Evolutionary conservation across 2,329 filamentous ascomycete genomes (phyloP).

Genomic region (Emergomyces pasteurianus): DNA sequence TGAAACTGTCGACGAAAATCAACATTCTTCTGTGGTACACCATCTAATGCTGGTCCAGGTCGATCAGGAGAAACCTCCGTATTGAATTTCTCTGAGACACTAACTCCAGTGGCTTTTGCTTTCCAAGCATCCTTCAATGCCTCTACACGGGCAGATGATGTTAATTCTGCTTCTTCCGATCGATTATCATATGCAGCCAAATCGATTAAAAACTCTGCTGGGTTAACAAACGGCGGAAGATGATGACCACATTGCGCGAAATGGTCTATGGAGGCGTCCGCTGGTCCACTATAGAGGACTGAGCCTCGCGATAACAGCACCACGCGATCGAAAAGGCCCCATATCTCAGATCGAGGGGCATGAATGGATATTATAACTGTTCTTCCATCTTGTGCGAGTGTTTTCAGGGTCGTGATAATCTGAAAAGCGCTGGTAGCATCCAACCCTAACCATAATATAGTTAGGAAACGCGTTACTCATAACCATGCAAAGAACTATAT

Average conservation of each 20-base stretch:
- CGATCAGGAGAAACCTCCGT: neutral
- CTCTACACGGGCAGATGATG: slow-evolving; percentile 49
- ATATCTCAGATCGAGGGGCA: slow-evolving; percentile 67
- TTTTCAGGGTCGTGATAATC: slow-evolving; percentile 57
- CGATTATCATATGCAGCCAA: slow-evolving; percentile 63
- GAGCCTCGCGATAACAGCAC: slow-evolving; percentile 56
- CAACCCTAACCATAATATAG: slow-evolving; percentile 28
- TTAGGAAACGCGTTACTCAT: neutral
- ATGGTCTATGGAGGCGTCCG: slow-evolving; percentile 48
- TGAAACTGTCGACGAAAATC: slow-evolving; percentile 50
- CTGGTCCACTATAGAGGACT: slow-evolving; percentile 55
- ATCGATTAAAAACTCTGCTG: slow-evolving; percentile 65
- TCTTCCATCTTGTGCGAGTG: slow-evolving; percentile 53
- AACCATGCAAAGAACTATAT: neutral
- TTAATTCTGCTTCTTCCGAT: slow-evolving; percentile 51
- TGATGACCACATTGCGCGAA: slow-evolving; percentile 50
- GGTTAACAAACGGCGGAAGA: slow-evolving; percentile 62
- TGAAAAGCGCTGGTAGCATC: slow-evolving; percentile 69
- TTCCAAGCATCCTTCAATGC: slow-evolving; percentile 50
- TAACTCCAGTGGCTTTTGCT: slow-evolving; percentile 2
- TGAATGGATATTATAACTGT: slow-evolving; percentile 67
- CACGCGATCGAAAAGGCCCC: slow-evolving; percentile 62
- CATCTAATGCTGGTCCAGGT: neutral
- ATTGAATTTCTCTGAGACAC: slow-evolving; percentile 1
- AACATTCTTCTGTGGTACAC: slow-evolving; percentile 33